Evolutionary conservation across 2,329 filamentous ascomycete genomes (phyloP), one percentile per base, ranked within the genome.

Genomic region (Chaetomiaceae sp.): DNA sequence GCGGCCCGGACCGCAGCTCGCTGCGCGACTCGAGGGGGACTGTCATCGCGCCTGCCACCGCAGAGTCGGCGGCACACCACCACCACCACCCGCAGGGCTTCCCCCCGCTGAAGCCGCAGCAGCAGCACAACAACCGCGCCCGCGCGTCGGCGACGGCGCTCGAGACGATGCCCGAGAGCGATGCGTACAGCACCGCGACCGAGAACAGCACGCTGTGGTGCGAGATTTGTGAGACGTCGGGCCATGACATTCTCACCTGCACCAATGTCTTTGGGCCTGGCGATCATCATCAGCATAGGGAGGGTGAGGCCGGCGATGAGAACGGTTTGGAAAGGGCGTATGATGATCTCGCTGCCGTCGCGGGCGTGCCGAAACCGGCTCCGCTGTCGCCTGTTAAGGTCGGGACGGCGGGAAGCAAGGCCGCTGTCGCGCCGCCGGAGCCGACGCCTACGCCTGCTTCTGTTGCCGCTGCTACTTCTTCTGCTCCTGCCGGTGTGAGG

Each of bases 231-330:
- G 91, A 96, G 73, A 89, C 88, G 31, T 80, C 83, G 43, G 91
- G 92, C 15, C 92, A 97, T 66, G 92, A 97, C 64, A 96, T 97
- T 56, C 76, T 97, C 53, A 95, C 89, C 20, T 97, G 92, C 77
- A 91, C 88, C 49, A 92, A 90, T 69, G 94, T 96, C 85, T 92
- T 89, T 69, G 84, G 79, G 2, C 67, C 74, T n/a, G 8, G 8
- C 7, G 73, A 67, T 38, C 55, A 38, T 50, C 61, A 42, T 59
- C 64, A 43, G 61, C 58, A 34, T n/a, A 38, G 38, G 9, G 11
- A 14, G 36, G 42, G 33, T 19, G 22, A 31, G 38, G 43, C 73
- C 53, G 66, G 19, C 12, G 19, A 45, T 31, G 23, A 27, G 34
- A 51, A 47, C 20, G 40, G 47, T 14, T 40, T 12, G 20, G 9